These are phyloP conservation scores for Ceratobasidium sp. DNA, from an alignment of 1,284 basidiomycete species.

Conservation along the genomic window DNA sequence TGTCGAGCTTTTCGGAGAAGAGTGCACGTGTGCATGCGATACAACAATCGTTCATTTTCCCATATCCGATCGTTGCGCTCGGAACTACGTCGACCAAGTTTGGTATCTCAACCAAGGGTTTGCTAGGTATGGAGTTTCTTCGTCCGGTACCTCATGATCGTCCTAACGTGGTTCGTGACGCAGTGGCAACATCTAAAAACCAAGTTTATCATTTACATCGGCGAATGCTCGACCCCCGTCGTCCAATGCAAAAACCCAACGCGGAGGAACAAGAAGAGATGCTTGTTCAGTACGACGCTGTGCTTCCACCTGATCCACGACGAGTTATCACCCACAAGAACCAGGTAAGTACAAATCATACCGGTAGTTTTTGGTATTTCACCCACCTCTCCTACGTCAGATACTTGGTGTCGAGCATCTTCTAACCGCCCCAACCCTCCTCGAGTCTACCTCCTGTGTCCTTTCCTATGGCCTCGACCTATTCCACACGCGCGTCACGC, in stretches of 20 bases:
- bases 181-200: slow-evolving; percentile 80
- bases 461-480: slow-evolving; percentile 88
- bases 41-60: slow-evolving; percentile 78
- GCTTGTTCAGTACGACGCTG: slow-evolving; percentile 84
- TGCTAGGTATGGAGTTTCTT: slow-evolving; percentile 60
- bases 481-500: slow-evolving; percentile 84
- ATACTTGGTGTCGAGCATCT: slow-evolving; percentile 74
- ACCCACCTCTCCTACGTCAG: slow-evolving; percentile 54
- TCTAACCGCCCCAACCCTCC: slow-evolving; percentile 79
- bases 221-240: slow-evolving; percentile 82
- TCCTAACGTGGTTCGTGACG: too few species aligned
- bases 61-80: slow-evolving; percentile 74
- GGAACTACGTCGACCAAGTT: slow-evolving; percentile 83
- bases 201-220: slow-evolving; percentile 82
- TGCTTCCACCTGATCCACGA: slow-evolving; percentile 78
- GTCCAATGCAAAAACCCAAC: slow-evolving; percentile 82
- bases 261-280: slow-evolving; percentile 85
- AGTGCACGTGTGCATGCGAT: slow-evolving; percentile 65
- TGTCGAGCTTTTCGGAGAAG: slow-evolving; percentile 72
- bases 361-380: not conserved
- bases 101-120: slow-evolving; percentile 87
- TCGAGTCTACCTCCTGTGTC: slow-evolving; percentile 93
- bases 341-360: slow-evolving; percentile 61
- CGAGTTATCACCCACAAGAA: slow-evolving; percentile 83
- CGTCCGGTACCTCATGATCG: not conserved